phyloP scores from a whole-genome alignment of 257 asterid genomes.

The Rauvolfia tetraphylla region DNA sequence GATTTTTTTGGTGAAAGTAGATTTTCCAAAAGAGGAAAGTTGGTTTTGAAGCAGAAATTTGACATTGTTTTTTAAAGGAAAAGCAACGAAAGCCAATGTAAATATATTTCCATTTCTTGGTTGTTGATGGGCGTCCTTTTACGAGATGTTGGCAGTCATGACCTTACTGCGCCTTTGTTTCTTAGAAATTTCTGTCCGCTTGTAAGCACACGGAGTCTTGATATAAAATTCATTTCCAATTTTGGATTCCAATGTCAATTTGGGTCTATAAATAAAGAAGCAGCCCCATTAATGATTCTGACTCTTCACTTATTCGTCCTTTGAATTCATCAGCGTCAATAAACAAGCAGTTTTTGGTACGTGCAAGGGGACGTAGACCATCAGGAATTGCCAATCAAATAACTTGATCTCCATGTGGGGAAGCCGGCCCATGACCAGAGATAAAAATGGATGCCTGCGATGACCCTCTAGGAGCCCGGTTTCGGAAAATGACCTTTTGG shows the following conservation, averaged over 20 bases:
- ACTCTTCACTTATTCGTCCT: not conserved
- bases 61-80: no score
- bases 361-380: not conserved
- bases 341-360: not conserved
- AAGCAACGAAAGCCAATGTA: no score
- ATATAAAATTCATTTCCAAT: not conserved
- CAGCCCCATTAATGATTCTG: not conserved
- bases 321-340: not conserved
- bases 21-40: no score
- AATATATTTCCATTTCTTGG: no score
- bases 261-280: not conserved
- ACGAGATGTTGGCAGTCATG: not conserved
- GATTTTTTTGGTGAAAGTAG: no score
- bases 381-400: not conserved
- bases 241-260: not conserved
- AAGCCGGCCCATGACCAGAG: no score
- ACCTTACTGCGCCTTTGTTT: not conserved
- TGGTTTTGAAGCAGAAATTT: no score
- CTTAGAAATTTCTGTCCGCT: not conserved
- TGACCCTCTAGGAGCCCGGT: not conserved
- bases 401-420: no score
- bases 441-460: no score
- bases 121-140: no score
- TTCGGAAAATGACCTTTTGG: conserved; percentile 12
- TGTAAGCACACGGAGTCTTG: not conserved